These are phyloP conservation scores for Lentinula sp. DNA, from an alignment of 768 basidiomycete genomes.

Conservation along the genomic window DNA sequence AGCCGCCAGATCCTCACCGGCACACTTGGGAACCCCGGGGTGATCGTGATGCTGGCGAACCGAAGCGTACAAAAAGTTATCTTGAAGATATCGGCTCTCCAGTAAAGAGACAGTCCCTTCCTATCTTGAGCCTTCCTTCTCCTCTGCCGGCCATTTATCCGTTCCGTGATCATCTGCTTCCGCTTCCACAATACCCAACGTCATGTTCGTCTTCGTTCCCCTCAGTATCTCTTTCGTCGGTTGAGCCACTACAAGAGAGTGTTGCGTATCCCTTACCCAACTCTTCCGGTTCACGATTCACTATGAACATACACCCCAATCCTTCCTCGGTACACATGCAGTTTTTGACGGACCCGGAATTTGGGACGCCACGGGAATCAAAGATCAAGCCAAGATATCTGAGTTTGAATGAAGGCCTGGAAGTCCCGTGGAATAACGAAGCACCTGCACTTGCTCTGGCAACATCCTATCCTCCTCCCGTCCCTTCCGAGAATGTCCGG, in stretches of 20 bases:
- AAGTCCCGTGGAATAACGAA: neutral
- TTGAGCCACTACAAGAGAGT: neutral
- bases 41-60: slow-evolving; percentile 38
- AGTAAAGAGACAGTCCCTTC: slow-evolving; percentile 9
- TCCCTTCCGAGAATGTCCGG: neutral
- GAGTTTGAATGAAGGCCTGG: neutral
- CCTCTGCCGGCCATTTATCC: slow-evolving; percentile 12
- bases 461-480: neutral
- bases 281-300: neutral
- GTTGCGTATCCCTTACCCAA: neutral
- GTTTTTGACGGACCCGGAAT: slow-evolving; percentile 4
- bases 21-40: slow-evolving; percentile 29
- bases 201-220: neutral
- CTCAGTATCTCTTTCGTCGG: neutral
- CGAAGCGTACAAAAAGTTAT: slow-evolving; percentile 26
- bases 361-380: slow-evolving; percentile 1
- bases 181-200: neutral
- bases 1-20: neutral
- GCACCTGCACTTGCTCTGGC: neutral
- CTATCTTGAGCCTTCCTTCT: slow-evolving; percentile 15
- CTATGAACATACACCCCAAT: neutral
- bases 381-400: slow-evolving; percentile 6
- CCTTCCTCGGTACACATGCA: slow-evolving; percentile 3
- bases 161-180: neutral
- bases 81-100: slow-evolving; percentile 10